phyloP scores from a whole-genome alignment of 2,329 filamentous ascomycete genomes.

The Paracoccidioides lutzii region DNA sequence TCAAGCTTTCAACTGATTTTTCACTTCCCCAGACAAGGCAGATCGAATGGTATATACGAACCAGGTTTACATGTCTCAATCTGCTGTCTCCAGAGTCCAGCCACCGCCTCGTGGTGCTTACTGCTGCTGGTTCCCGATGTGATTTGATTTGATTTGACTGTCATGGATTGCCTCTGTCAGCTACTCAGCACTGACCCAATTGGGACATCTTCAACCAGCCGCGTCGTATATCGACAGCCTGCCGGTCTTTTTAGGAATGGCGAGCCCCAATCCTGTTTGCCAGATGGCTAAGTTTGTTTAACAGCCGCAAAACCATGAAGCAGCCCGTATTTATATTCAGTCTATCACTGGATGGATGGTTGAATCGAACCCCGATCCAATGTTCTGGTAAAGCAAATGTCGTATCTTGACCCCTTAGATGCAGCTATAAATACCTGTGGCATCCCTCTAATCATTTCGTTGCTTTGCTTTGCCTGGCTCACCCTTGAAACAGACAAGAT shows the following conservation, averaged over 20 bases:
- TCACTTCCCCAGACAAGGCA: background rate
- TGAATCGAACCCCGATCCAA: too few relatives aligned
- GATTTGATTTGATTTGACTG: background rate
- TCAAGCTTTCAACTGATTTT: too few relatives aligned
- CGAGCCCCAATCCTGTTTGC: background rate
- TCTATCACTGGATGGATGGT: background rate
- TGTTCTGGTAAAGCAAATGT: background rate
- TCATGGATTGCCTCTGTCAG: background rate
- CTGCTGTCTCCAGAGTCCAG: background rate
- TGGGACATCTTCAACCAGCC: background rate
- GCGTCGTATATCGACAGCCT: background rate
- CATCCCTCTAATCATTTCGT: background rate
- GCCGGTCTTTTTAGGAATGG: too few relatives aligned
- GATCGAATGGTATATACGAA: background rate
- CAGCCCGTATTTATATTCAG: background rate
- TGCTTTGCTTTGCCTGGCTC: background rate
- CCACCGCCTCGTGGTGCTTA: background rate
- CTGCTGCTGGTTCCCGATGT: background rate
- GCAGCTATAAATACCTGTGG: background rate
- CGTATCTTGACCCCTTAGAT: background rate
- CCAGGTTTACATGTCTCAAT: background rate
- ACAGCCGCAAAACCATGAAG: background rate
- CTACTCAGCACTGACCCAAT: background rate
- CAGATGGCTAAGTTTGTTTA: background rate
- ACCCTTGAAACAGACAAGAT: background rate